phyloP scores from a whole-genome alignment of 75 land plant genomes.

The Larix kaempferi region DNA sequence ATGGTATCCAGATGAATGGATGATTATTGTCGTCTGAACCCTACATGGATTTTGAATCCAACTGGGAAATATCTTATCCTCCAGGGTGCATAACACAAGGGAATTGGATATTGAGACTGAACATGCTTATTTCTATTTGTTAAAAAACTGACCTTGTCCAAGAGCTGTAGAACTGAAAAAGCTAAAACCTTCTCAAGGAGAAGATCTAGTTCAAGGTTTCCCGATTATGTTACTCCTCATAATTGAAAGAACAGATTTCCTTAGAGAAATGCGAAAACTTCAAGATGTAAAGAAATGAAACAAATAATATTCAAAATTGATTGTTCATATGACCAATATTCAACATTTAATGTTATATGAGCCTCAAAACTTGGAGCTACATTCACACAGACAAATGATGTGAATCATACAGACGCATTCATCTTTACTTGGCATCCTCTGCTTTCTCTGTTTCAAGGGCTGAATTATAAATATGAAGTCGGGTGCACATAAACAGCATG shows the following conservation, averaged over 20 bases:
- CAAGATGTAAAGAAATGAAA: background rate
- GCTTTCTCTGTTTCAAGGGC: background rate
- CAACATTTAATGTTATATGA: background rate
- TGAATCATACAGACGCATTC: background rate
- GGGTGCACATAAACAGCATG: background rate
- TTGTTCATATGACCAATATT: background rate
- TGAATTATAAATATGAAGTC: background rate
- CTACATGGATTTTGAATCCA: too few relatives aligned
- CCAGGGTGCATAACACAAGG: background rate
- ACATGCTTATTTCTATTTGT: background rate
- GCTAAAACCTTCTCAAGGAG: background rate
- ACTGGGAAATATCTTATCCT: background rate
- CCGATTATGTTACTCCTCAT: background rate
- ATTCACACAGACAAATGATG: background rate
- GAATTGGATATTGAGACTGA: background rate
- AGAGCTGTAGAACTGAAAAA: too few relatives aligned
- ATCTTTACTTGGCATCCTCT: background rate
- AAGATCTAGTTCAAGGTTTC: background rate
- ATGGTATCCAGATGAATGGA: too few relatives aligned
- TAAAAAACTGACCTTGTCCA: background rate
- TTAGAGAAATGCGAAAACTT: background rate
- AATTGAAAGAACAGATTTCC: background rate
- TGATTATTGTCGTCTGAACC: too few relatives aligned
- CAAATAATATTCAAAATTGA: background rate
- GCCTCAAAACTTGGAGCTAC: slow-evolving; percentile 13